Percentiles rank a stretch among this genome's conserved stretches.
These are phyloP conservation scores for Hemisphaericaspora subhashii DNA, from an alignment of 1,139 yeast genomes.

Conservation along the genomic window DNA sequence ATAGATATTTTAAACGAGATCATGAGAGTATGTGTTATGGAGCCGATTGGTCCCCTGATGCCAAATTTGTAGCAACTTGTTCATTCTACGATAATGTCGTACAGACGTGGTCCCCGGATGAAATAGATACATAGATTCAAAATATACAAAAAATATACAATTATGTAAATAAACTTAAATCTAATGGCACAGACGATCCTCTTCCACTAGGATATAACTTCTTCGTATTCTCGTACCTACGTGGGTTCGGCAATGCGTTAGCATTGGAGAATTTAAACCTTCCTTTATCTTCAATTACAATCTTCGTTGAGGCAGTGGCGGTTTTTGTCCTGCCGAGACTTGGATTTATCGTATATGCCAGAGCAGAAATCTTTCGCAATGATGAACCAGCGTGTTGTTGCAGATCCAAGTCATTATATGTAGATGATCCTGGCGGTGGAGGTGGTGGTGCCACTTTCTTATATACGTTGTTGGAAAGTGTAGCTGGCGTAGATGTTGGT, in stretches of 20 bases:
- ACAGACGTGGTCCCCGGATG: slow-evolving; percentile 61
- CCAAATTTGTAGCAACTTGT: slow-evolving; percentile 64
- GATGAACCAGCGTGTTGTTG: slow-evolving; percentile 52
- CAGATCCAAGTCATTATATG: slow-evolving; percentile 31
- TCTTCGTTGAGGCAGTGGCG: slow-evolving; percentile 17
- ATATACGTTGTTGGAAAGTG: slow-evolving; percentile 14
- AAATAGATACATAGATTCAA: slow-evolving; percentile 3
- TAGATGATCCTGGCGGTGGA: slow-evolving; percentile 28
- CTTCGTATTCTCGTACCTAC: slow-evolving; percentile 55
- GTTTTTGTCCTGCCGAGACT: slow-evolving; percentile 17
- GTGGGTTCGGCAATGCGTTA: slow-evolving; percentile 76
- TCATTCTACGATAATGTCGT: slow-evolving; percentile 87
- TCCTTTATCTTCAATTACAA: slow-evolving; percentile 61
- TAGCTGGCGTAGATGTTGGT: slow-evolving; percentile 23
- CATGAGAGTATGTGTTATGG: slow-evolving; percentile 96
- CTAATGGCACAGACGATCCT: slow-evolving; percentile 89
- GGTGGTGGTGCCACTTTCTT: slow-evolving; percentile 37
- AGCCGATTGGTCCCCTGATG: slow-evolving; percentile 74
- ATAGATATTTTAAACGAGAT: slow-evolving; percentile 57
- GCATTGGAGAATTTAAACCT: slow-evolving; percentile 73
- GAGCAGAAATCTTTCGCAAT: slow-evolving; percentile 55
- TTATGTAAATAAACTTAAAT: slow-evolving; percentile 42
- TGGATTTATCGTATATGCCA: slow-evolving; percentile 53
- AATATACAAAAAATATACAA: slow-evolving; percentile 5
- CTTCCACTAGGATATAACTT: slow-evolving; percentile 94